phyloP scores from a whole-genome alignment of 352 stramenopile species.

The Pseudoperonospora humuli region DNA sequence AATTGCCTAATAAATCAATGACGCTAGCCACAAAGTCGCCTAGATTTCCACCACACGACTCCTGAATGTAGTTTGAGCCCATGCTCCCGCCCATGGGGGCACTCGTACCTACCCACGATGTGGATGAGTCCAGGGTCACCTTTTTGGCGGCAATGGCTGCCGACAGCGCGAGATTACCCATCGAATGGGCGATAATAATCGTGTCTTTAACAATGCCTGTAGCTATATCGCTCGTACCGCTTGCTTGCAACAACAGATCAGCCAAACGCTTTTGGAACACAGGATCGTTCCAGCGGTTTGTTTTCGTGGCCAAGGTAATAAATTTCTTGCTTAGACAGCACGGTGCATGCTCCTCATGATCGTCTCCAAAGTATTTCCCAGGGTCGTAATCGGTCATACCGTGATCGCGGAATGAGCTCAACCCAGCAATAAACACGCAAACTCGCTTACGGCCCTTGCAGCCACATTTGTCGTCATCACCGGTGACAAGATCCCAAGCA shows the following conservation, averaged over 20 bases:
- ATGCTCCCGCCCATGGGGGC: constrained; percentile 37
- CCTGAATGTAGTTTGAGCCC: constrained; percentile 37
- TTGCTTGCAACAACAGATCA: constrained; percentile 28
- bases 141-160: constrained; percentile 31
- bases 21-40: constrained; percentile 17
- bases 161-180: constrained; percentile 46
- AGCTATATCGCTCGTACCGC: constrained; percentile 22
- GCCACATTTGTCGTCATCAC: constrained; percentile 26
- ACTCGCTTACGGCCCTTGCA: constrained; percentile 31
- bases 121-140: constrained; percentile 23
- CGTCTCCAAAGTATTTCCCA: constrained; percentile 36
- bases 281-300: constrained; percentile 38
- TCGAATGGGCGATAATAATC: constrained; percentile 58
- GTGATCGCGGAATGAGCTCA: constrained; percentile 27
- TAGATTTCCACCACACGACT: constrained; percentile 24
- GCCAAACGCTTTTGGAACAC: constrained; percentile 33
- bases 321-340: constrained; percentile 55
- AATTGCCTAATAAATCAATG: constrained; percentile 33
- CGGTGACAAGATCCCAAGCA: constrained; percentile 20
- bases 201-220: constrained; percentile 47
- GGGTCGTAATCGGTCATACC: constrained; percentile 26
- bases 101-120: constrained; percentile 32
- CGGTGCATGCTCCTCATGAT: constrained; percentile 39
- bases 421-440: constrained; percentile 54
- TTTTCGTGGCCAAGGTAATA: constrained; percentile 35